Evolutionary conservation across 352 stramenopile species (phyloP), one percentile per base, ranked within the genome.

Genomic region (Globisporangium perplexum): DNA sequence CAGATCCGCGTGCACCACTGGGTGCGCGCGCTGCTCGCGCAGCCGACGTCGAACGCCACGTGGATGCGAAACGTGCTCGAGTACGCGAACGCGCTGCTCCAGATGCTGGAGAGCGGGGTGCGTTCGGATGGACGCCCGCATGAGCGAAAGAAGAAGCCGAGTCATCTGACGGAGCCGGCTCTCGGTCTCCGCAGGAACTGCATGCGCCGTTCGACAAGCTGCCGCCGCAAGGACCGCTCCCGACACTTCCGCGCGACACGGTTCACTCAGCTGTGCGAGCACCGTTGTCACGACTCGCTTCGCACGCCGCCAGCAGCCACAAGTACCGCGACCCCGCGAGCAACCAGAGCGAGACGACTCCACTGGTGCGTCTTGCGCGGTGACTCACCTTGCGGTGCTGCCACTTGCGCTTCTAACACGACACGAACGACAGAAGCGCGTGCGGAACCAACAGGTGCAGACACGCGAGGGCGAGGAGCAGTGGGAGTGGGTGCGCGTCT

Each of bases 401-500:
- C 33, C 5, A 1, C 3, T 24, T 5, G 18, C 4, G 30, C 7
- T 46, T 10, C 8, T 18, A 8, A 17, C 20, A 17, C 4, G 12
- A n/a, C 22, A 33, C 33, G 22, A 48, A 50, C 45, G 45, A 8
- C 18, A 44, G 52, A 66, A 68, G 47, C 50, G 53, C 17, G 72
- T 60, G 47, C 61, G 67, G 36, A 77, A 42, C 28, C 80, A 81
- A 46, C 70, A 81, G 59, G 66, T 74, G 35, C 76, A 90, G 50
- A 90, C 74, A 2, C 66, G 68, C 41, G 70, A 87, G 12, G 59
- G 76, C 51, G 70, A 87, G 26, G 74, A 86, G 24, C 76, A 88
- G 46, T 88, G 71, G 65, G 75, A 87, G 52, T 86, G 75, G 78
- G 68, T 86, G 55, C 71, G 65, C 24, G 68, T 87, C 28, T 89